Evolutionary conservation across 2,329 filamentous ascomycete genomes (phyloP).

Genomic region (Fusarium denticulatum): DNA sequence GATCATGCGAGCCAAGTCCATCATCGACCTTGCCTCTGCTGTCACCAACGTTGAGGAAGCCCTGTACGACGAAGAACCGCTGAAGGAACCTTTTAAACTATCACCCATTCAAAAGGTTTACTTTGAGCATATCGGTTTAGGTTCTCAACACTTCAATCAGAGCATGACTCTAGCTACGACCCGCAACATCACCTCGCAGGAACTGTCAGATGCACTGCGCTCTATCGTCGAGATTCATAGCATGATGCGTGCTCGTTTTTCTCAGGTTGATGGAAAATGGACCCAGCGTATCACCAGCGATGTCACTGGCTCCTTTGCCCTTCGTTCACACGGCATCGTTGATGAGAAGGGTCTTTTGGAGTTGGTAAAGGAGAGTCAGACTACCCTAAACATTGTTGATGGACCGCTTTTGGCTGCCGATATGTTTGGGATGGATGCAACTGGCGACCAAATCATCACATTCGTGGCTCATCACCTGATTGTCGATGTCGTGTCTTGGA

Average conservation of each 20-base stretch:
- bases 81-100: neutral
- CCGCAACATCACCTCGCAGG: neutral
- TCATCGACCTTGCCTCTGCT: conserved; percentile 29
- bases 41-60: neutral
- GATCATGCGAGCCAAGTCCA: conserved; percentile 37
- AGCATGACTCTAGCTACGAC: conserved; percentile 21
- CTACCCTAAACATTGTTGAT: neutral
- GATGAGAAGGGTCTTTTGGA: neutral
- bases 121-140: conserved; percentile 2
- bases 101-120: conserved; percentile 30
- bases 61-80: neutral
- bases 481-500: conserved; percentile 59
- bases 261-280: neutral
- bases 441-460: conserved; percentile 29
- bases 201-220: conserved; percentile 6
- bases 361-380: conserved; percentile 12
- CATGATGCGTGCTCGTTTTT: conserved; percentile 35
- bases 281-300: conserved; percentile 18
- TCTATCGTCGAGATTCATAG: conserved; percentile 20
- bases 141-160: conserved; percentile 33
- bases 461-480: conserved; percentile 52
- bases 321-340: neutral
- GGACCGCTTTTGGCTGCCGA: conserved; percentile 25
- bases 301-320: neutral
- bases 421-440: conserved; percentile 20